Evolutionary conservation across 139 green algal species (phyloP).

Genomic region (Edaphochlamys debaryana): DNA sequence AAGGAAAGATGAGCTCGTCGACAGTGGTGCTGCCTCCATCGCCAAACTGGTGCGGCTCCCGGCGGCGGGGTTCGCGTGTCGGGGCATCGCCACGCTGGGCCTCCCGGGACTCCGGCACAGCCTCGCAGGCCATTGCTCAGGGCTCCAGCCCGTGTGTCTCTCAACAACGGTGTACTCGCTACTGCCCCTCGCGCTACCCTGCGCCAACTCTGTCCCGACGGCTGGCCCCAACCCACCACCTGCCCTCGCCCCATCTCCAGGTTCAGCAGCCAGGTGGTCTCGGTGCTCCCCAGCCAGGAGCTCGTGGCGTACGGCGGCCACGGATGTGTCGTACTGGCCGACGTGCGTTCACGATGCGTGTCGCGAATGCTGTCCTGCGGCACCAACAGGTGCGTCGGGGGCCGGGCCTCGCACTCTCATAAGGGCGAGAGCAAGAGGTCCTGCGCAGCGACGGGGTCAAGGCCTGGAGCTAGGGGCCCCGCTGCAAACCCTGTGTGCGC

Average conservation of each 20-base stretch:
- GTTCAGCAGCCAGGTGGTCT: slow-evolving; percentile 45
- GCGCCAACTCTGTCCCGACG: too few relatives aligned
- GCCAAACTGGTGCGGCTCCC: slow-evolving; percentile 44
- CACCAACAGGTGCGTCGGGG: slow-evolving; percentile 23
- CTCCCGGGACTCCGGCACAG: too few relatives aligned
- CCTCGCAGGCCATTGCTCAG: too few relatives aligned
- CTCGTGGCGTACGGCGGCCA: slow-evolving; percentile 54
- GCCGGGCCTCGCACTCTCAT: neutral
- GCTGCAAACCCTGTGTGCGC: too few relatives aligned
- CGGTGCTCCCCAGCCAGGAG: slow-evolving; percentile 23
- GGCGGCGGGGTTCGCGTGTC: too few relatives aligned
- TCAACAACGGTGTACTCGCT: too few relatives aligned
- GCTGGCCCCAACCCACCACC: neutral
- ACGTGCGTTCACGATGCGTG: slow-evolving; percentile 1
- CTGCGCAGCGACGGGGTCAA: too few relatives aligned
- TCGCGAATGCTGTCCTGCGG: slow-evolving; percentile 31
- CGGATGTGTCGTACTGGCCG: slow-evolving; percentile 43
- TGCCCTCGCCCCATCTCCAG: neutral
- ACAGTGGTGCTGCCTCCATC: slow-evolving; percentile 43
- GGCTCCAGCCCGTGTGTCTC: too few relatives aligned
- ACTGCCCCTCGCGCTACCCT: too few relatives aligned
- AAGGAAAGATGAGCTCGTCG: neutral
- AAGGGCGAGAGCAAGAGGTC: too few relatives aligned
- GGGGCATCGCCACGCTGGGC: too few relatives aligned
- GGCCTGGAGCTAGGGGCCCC: too few relatives aligned